These are phyloP conservation scores for Cyberlindnera meyerae DNA, from an alignment of 805 yeast genomes.

Conservation along the genomic window DNA sequence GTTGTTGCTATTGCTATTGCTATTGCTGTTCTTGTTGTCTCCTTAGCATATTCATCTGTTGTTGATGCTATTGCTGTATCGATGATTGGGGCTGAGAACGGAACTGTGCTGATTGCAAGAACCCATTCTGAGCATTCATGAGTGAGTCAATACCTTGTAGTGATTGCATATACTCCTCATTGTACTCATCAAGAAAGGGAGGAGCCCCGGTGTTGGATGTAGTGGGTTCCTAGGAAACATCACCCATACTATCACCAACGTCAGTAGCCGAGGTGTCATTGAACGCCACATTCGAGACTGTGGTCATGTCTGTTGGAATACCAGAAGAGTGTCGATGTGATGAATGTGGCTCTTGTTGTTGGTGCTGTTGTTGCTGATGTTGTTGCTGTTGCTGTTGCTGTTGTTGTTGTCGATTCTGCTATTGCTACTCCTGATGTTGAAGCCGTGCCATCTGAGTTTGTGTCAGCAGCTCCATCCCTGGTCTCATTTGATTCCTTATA, in stretches of 20 bases:
- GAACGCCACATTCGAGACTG: too few relatives aligned
- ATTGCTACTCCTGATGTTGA: constrained; percentile 1
- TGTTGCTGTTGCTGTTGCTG: neutral
- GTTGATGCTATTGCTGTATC: neutral
- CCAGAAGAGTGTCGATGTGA: too few relatives aligned
- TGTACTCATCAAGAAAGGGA: constrained; percentile 1
- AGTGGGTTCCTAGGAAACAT: too few relatives aligned
- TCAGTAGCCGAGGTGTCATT: too few relatives aligned
- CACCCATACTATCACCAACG: too few relatives aligned
- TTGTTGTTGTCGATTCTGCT: constrained; percentile 1
- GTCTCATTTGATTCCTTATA: constrained; percentile 11
- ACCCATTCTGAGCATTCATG: neutral
- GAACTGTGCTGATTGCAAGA: neutral
- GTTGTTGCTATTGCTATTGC: constrained; percentile 2
- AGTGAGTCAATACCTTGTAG: constrained; percentile 5
- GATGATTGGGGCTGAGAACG: neutral
- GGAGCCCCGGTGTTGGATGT: too few relatives aligned
- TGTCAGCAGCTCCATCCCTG: constrained; percentile 10
- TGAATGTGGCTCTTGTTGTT: too few relatives aligned
- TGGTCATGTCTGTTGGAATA: neutral
- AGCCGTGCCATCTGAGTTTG: constrained; percentile 4
- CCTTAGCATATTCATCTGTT: neutral
- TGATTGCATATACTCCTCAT: constrained; percentile 4
- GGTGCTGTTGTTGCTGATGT: constrained; percentile 1
- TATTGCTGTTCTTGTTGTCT: neutral